Conservation (phyloP, 1,139 yeast species). For the Debaryomyces coudertii region DNA sequence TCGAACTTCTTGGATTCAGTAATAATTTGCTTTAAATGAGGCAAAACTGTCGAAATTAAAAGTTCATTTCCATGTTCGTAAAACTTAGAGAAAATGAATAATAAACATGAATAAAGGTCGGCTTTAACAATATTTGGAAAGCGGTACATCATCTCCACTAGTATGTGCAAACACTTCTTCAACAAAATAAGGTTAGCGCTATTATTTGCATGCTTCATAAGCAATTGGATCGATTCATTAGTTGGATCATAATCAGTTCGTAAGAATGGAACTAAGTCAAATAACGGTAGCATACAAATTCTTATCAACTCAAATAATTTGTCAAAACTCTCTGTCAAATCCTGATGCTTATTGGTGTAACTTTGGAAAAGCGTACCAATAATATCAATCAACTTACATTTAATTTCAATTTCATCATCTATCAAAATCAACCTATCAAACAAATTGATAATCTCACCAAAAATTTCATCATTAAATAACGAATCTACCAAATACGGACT, state of each 20-base stretch:
- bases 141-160: constrained; percentile 61
- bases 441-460: constrained; percentile 74
- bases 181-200: constrained; percentile 44
- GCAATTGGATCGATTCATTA: constrained; percentile 36
- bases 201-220: constrained; percentile 35
- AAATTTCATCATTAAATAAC: constrained; percentile 68
- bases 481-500: constrained; percentile 61
- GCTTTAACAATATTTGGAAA: constrained; percentile 69
- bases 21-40: constrained; percentile 57
- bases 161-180: constrained; percentile 55
- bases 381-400: constrained; percentile 57
- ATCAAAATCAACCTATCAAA: constrained; percentile 73
- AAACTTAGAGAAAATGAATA: constrained; percentile 64
- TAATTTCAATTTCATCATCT: constrained; percentile 56
- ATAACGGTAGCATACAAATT: constrained; percentile 67
- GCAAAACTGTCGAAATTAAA: constrained; percentile 56
- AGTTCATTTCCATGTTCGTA: constrained; percentile 52
- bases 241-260: constrained; percentile 46
- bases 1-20: constrained; percentile 30
- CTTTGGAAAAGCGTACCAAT: constrained; percentile 52
- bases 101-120: constrained; percentile 71
- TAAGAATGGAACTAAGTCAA: constrained; percentile 62
- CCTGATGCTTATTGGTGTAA: constrained; percentile 24
- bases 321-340: constrained; percentile 57
- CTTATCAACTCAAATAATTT: constrained; percentile 81